phyloP scores from a whole-genome alignment of 73 alveolate genomes.

The Halteria grandinella region DNA sequence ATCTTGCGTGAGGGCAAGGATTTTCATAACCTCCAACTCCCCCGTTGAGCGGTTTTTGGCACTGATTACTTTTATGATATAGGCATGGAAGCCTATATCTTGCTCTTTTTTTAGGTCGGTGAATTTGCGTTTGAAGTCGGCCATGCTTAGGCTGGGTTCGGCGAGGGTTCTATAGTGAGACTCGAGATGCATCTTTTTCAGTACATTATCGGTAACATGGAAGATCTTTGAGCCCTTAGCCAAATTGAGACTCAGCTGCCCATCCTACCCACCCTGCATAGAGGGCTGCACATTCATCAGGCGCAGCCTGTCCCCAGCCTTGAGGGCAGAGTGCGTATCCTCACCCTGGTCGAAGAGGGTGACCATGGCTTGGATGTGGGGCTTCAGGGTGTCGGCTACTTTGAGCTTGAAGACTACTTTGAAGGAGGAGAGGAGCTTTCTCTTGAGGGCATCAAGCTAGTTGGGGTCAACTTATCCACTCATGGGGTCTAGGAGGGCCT shows the following conservation, averaged over 20 bases:
- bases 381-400: constrained; percentile 9
- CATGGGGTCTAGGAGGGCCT: not conserved
- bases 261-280: not conserved
- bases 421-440: not conserved
- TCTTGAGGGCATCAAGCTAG: not conserved
- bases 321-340: constrained; percentile 1
- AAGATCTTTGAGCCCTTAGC: constrained; percentile 14
- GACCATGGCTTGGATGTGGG: not conserved
- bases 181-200: constrained; percentile 3
- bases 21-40: constrained; percentile 20
- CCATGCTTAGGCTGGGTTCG: not conserved
- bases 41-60: not conserved
- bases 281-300: constrained; percentile 11
- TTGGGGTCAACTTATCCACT: not conserved
- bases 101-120: not conserved
- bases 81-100: constrained; percentile 6
- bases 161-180: not conserved
- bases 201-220: constrained; percentile 6
- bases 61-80: not conserved
- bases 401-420: constrained; percentile 28
- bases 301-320: constrained; percentile 44
- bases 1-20: constrained; percentile 11
- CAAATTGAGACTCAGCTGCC: constrained; percentile 7
- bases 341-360: constrained; percentile 15
- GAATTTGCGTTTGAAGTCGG: constrained; percentile 3